Evolutionary conservation across 352 stramenopile species (phyloP).

Genomic region (Phytophthora pistaciae): DNA sequence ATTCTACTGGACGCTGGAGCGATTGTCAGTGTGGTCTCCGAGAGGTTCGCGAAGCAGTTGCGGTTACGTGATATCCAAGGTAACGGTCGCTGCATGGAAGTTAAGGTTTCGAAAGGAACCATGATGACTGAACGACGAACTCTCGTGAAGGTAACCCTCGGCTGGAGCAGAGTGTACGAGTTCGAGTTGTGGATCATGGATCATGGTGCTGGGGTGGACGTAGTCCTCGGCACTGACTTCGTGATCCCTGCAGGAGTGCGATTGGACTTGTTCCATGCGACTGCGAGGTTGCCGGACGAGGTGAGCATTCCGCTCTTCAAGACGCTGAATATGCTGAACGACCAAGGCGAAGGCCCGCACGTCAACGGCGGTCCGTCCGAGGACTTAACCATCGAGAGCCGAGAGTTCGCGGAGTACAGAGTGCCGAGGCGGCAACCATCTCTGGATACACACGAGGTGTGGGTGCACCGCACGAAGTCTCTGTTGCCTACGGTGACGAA

Average conservation of each 20-base stretch:
- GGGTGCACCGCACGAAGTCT: no score
- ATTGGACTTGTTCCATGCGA: neutral
- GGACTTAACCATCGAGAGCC: neutral
- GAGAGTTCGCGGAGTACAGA: no score
- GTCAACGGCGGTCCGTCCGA: neutral
- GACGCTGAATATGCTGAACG: neutral
- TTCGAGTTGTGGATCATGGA: neutral
- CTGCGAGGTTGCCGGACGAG: neutral
- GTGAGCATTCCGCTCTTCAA: neutral
- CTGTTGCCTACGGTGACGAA: no score
- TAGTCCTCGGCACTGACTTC: neutral
- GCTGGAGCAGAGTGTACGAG: neutral
- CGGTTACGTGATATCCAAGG: no score
- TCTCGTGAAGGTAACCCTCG: no score
- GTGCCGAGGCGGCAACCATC: no score
- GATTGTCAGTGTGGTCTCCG: no score
- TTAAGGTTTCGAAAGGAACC: no score
- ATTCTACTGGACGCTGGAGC: no score
- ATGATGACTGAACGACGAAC: no score
- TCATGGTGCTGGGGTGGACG: neutral
- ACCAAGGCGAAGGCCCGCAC: neutral
- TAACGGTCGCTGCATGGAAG: no score
- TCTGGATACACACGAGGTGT: no score
- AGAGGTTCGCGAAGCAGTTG: neutral
- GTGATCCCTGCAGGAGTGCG: neutral